Evolutionary conservation across 805 yeast species (phyloP), one percentile per base, ranked within the genome.

Genomic region (Metschnikowia drakensbergensis): DNA sequence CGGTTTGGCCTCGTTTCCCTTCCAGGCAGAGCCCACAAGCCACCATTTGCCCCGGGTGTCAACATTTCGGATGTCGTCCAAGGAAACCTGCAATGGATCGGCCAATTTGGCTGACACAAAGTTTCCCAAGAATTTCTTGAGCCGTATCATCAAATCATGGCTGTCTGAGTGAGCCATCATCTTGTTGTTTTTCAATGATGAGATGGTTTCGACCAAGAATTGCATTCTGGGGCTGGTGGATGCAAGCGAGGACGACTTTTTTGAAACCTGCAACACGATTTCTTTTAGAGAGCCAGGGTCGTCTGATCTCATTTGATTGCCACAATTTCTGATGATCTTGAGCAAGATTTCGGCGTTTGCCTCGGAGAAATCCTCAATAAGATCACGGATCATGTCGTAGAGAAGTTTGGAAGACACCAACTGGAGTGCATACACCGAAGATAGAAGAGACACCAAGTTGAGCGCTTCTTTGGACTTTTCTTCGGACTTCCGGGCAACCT

Each of bases 11-110:
- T 67, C 74, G 47, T 72, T 69, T 3, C 96, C 97, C 60, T 82
- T 88, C 97, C 97, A 94, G 0, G 99, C 96, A 1, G 98, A 88
- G 43, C 99, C 99, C 29, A 94, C 92, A 30, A 94, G 74, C 99
- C 99, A 94, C 99, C 99, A 94, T 67, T 92, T 94, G 49, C 99
- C 99, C 54, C 82, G 81, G 0, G 84, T 80, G 10, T 84, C 87
- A 25, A 88, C 76, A 52, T 80, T 81, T 42, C 79, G 81, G 49
- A 94, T 89, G 68, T 94, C 99, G 40, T 81, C 83, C 22, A 92
- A 70, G 3, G 88, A 71, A 0, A 94, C 98, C 55, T 87, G 89
- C 26, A 94, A 74, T 1, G 99, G 87, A 47, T 94, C 98, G 34
- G 71, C 68, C 27, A 67, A 62, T 38, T 76, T 76, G 34, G 69